Evolutionary conservation across 257 asterid genomes (phyloP).

Genomic region (Scutellaria galericulata): DNA sequence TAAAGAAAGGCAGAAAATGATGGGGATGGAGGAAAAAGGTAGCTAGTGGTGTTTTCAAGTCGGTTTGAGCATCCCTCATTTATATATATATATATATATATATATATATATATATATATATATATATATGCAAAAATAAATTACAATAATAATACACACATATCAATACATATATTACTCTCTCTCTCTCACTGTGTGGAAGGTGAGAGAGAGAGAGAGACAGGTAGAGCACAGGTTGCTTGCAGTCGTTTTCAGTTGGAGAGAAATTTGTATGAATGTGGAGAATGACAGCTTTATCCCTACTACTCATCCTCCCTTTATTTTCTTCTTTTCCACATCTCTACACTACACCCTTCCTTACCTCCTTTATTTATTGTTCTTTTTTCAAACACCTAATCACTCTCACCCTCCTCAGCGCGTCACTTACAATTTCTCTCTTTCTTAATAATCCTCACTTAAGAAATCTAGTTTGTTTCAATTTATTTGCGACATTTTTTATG

Average conservation of each 20-base stretch:
- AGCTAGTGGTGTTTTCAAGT: slow-evolving; percentile 34
- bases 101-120: slow-evolving; percentile 8
- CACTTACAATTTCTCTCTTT: background rate
- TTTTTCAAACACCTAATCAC: slow-evolving; percentile 3
- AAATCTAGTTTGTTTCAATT: too few relatives aligned
- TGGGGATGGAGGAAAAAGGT: background rate
- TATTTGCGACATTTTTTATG: too few relatives aligned
- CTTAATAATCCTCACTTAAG: background rate
- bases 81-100: slow-evolving; percentile 29
- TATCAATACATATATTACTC: background rate
- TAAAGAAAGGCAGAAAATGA: background rate
- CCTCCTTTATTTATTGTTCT: slow-evolving; percentile 34
- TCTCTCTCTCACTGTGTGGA: background rate
- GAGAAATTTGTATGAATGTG: slow-evolving; percentile 39
- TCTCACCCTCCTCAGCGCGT: slow-evolving; percentile 29
- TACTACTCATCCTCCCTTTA: background rate
- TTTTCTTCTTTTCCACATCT: slow-evolving; percentile 22
- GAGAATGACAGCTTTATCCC: slow-evolving; percentile 46
- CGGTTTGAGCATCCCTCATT: slow-evolving; percentile 44
- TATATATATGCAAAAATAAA: background rate
- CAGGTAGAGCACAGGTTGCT: slow-evolving; percentile 77
- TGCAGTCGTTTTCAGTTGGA: slow-evolving; percentile 71
- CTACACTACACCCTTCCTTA: slow-evolving; percentile 28
- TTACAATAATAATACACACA: too few relatives aligned
- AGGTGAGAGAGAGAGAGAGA: slow-evolving; percentile 36